phyloP scores from a whole-genome alignment of 2,329 filamentous ascomycete genomes.

The Fusarium vanettenii region DNA sequence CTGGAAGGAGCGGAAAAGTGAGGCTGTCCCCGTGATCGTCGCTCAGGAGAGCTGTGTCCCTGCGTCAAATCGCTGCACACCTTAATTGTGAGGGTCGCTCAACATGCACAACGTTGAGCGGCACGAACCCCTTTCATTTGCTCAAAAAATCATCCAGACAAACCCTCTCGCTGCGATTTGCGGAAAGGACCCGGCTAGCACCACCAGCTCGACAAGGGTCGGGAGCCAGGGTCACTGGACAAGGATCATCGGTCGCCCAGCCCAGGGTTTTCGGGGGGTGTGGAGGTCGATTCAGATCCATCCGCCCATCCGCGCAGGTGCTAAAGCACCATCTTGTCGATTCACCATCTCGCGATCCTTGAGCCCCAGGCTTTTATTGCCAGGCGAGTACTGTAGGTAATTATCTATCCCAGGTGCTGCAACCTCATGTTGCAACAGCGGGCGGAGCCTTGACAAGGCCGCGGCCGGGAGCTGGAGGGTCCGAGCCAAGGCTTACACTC shows the following conservation, averaged over 20 bases:
- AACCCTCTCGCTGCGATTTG: conserved; percentile 30
- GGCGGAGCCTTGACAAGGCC: conserved; percentile 19
- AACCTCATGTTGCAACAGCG: conserved; percentile 27
- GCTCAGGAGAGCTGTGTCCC: conserved; percentile 6
- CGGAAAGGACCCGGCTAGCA: conserved; percentile 32
- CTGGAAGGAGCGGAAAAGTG: conserved; percentile 12
- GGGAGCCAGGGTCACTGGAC: conserved; percentile 13
- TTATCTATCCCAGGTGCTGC: conserved; percentile 17
- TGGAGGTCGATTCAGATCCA: conserved; percentile 43
- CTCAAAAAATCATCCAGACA: conserved; percentile 21
- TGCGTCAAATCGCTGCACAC: conserved; percentile 13
- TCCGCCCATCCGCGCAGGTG: conserved; percentile 29
- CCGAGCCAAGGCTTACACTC: conserved; percentile 29
- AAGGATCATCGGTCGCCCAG: conserved; percentile 13
- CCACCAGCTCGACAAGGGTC: conserved; percentile 20
- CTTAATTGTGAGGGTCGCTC: background rate
- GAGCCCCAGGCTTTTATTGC: background rate
- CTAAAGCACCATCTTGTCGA: conserved; percentile 27
- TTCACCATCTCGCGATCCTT: conserved; percentile 37
- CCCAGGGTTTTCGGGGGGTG: conserved; percentile 29
- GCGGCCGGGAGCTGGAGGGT: conserved; percentile 21
- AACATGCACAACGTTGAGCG: conserved; percentile 18
- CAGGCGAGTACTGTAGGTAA: conserved; percentile 13
- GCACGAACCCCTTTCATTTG: conserved; percentile 31
- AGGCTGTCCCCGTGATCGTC: background rate